Base-by-base conservation (phyloP, 1,139 yeast species). In the Eremothecium cymbalariae region DNA sequence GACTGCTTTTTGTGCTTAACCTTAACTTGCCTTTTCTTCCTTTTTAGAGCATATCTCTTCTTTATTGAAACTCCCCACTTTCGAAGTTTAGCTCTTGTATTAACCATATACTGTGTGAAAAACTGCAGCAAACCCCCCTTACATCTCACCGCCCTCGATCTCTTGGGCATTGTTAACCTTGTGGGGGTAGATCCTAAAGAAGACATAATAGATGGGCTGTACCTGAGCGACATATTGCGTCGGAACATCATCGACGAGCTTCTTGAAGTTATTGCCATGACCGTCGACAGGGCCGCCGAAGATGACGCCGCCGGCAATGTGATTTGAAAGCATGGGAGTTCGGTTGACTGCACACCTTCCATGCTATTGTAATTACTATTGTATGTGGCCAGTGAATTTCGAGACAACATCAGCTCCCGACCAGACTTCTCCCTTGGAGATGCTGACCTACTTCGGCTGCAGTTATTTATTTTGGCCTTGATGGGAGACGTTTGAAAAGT, bases 131-230 rank as follows among this genome's bases (percentile, higher is more conserved):
- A 37, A 6, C 60, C 60, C 26, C 60, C 60, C 36, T 47, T 50
- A 37, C 59, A 55, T 28, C 54, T 46, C 8, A 56, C 44, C 2
- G 60, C 59, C 22, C 48, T 48, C 1, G 60, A 55, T 41, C 60
- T 47, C 28, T 55, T 56, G 25, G 55, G 34, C 4, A 35, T 39
- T 1, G 55, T 42, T 7, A 13, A 15, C 3, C 16, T 22, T 8
- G 36, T 25, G 7, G 12, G 18, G n/a, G 28, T 18, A 7, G 37
- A 32, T 14, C n/a, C 20, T 9, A 17, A 18, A n/a, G 30, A 27
- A 5, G 30, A 27, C 28, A 25, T 25, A 4, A 15, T 4, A 3
- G 30, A 17, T 5, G 24, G 24, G 12, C 30, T 27, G 21, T 27
- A 27, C 19, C 14, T 16, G 12, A 27, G n/a, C 3, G 30, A 27